Evolutionary conservation across 768 basidiomycete species (phyloP).

Genomic region (Ephemerocybe angulata): DNA sequence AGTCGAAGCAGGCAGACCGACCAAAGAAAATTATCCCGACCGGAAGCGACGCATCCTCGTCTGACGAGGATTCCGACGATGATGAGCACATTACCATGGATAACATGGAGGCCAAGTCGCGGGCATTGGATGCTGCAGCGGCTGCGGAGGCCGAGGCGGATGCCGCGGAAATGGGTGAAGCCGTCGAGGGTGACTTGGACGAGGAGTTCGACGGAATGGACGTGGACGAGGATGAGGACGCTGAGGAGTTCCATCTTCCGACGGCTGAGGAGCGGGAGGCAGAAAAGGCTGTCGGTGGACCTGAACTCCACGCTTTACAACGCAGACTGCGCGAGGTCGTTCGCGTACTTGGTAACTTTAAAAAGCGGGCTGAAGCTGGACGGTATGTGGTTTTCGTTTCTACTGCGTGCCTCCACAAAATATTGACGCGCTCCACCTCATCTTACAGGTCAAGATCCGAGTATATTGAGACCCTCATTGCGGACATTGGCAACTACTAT

Average conservation of each 20-base stretch:
- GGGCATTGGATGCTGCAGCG: conserved; percentile 67
- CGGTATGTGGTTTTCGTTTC: conserved; percentile 45
- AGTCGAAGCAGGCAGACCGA: conserved; percentile 50
- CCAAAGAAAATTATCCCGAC: conserved; percentile 50
- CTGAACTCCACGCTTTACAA: conserved; percentile 74
- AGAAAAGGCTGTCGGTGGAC: conserved; percentile 64
- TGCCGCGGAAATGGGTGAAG: conserved; percentile 58
- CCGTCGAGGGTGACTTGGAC: conserved; percentile 47
- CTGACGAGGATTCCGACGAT: conserved; percentile 46
- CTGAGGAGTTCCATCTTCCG: conserved; percentile 56
- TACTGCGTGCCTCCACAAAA: no score
- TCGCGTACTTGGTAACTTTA: conserved; percentile 69
- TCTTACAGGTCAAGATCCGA: conserved; percentile 75
- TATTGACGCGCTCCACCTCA: conserved; percentile 7
- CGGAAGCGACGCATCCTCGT: conserved; percentile 36
- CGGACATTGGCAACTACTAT: conserved; percentile 93
- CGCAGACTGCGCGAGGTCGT: conserved; percentile 77
- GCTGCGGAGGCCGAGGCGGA: conserved; percentile 68
- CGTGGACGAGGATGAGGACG: conserved; percentile 38
- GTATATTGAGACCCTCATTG: conserved; percentile 80
- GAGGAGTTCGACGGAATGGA: conserved; percentile 48
- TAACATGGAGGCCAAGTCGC: conserved; percentile 81
- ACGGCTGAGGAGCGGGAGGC: conserved; percentile 69
- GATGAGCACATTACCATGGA: conserved; percentile 62
- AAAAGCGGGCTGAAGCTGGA: conserved; percentile 58